Evolutionary conservation across 148 eudicot species (phyloP).

Genomic region (Vaccinium vitisidaea): DNA sequence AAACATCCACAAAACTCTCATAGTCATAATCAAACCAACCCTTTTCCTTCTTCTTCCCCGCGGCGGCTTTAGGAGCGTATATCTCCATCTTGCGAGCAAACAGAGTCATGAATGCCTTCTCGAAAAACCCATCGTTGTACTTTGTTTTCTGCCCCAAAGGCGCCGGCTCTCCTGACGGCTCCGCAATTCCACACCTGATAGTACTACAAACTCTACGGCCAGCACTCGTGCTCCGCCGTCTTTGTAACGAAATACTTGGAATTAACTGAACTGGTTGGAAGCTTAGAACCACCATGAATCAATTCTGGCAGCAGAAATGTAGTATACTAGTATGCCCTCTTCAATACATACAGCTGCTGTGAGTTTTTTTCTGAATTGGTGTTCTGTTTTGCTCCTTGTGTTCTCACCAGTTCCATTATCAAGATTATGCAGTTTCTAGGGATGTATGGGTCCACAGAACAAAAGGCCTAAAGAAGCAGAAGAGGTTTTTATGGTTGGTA

Average conservation of each 20-base stretch:
- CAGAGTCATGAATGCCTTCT: constrained; percentile 70
- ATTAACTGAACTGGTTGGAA: constrained; percentile 40
- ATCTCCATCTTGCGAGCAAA: constrained; percentile 88
- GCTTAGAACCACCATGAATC: constrained; percentile 58
- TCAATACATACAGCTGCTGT: background rate
- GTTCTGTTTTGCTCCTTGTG: background rate
- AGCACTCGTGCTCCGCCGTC: background rate
- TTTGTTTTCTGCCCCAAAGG: constrained; percentile 80
- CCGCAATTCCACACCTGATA: constrained; percentile 61
- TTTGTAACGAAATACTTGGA: constrained; percentile 9
- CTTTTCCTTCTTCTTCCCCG: constrained; percentile 25
- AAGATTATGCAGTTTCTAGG: background rate
- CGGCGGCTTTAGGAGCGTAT: constrained; percentile 26
- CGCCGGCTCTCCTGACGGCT: constrained; percentile 70
- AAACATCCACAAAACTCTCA: constrained; percentile 80
- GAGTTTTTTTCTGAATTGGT: background rate
- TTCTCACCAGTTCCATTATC: background rate
- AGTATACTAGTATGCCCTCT: background rate
- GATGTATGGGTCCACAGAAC: background rate
- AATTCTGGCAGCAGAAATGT: background rate
- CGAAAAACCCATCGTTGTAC: constrained; percentile 82
- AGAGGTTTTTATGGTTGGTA: background rate
- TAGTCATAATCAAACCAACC: constrained; percentile 68
- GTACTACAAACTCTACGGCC: background rate
- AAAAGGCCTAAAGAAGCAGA: background rate